A percentile compares a stretch with the other conserved stretches of the same genome.
These are phyloP conservation scores for Microcera coccophila DNA, from an alignment of 2,329 filamentous ascomycete species.

Conservation along the genomic window DNA sequence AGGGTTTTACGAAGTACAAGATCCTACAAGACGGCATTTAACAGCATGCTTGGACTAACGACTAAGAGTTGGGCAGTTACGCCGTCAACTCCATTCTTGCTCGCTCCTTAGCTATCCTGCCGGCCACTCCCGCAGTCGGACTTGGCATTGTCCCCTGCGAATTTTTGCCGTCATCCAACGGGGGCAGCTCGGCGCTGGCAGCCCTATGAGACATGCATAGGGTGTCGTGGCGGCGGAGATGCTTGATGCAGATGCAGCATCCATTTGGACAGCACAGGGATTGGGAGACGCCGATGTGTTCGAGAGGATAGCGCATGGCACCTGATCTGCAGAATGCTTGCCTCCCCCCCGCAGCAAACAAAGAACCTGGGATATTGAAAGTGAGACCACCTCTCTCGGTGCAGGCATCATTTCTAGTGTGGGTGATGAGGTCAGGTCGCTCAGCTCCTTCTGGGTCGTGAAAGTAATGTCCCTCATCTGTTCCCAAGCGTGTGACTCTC, in stretches of 20 bases:
- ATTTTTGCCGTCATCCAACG: too few species aligned
- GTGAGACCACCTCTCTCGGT: not conserved
- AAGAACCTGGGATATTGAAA: not conserved
- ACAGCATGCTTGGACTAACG: too few species aligned
- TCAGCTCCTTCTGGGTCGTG: not conserved
- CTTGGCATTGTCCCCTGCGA: too few species aligned
- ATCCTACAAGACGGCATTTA: too few species aligned
- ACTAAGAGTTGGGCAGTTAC: too few species aligned
- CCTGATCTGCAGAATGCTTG: not conserved
- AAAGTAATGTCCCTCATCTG: not conserved
- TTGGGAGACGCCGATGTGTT: not conserved
- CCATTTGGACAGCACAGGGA: slow-evolving; percentile 1
- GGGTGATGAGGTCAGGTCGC: not conserved
- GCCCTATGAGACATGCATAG: not conserved
- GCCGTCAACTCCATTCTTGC: too few species aligned
- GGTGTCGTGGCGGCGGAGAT: slow-evolving; percentile 1
- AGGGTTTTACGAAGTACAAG: too few species aligned
- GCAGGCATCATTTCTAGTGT: not conserved
- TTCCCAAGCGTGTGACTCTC: not conserved
- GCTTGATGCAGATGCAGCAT: not conserved
- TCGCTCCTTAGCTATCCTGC: too few species aligned
- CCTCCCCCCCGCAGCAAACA: not conserved
- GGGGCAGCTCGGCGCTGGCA: too few species aligned
- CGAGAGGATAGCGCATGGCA: not conserved
- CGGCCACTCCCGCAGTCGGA: too few species aligned